Base-by-base conservation (phyloP, 148 eudicot species). In the Persicaria tinctoria region DNA sequence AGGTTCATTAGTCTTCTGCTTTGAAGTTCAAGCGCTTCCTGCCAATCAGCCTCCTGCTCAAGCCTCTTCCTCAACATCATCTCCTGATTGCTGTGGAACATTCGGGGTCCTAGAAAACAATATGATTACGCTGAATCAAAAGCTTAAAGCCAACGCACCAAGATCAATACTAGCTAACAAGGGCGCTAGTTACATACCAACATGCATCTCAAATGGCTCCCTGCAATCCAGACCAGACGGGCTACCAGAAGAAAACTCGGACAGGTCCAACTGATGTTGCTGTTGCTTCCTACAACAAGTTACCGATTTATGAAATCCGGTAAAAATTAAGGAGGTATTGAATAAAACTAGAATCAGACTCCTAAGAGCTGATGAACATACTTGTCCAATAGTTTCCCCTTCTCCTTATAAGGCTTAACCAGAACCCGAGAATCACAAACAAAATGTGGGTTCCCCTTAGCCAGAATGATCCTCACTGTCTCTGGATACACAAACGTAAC, bases 381-480 rank as follows among this genome's bases (percentile, higher is more conserved):
- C 68, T 87, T 94, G 81, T 90, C 96, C 8, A 84, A 90, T 48
- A 90, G 73, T 82, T 91, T 94, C 49, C 97, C 95, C 78, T 94
- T 94, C 86, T 94, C 98, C 85, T 91, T 94, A 86, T 94, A 94
- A 45, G 98, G 97, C 82, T 94, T 94, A 48, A 94, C 98, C 71
- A 94, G 96, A 78, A 94, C 98, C 3, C 98, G 95, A 73, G 98
- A 91, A 77, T 94, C 96, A n/a, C 97, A 91, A 1, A 94, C 97
- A 76, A 94, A 94, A 77, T 94, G 97, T 9, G 97, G 98, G 73
- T 94, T 94, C 59, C 98, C 98, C 82, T 90, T 94, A 18, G 98
- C 90, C 80, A 94, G 81, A 74, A 94, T 94, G 71, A 80, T 70
- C 83, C 86, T 94, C 66, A 94, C 97, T 14, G 97, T 94, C 73